These are phyloP conservation scores for Suillus clintonianus DNA, from an alignment of 768 basidiomycete species.

Conservation along the genomic window DNA sequence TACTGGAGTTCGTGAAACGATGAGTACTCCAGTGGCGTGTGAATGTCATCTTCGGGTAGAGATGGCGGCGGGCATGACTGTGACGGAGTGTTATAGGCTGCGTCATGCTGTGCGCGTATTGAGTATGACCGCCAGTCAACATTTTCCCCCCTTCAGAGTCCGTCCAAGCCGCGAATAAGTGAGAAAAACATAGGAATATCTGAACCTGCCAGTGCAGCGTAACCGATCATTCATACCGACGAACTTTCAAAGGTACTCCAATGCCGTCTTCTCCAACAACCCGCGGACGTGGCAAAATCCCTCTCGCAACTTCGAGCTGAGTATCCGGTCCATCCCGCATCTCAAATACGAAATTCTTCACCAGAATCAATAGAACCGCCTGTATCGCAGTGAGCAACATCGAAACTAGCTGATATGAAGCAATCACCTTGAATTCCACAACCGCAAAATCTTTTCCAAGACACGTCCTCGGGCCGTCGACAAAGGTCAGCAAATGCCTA, in stretches of 20 bases:
- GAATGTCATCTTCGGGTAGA: too few species aligned
- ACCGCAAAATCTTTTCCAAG: slow-evolving; percentile 31
- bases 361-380: slow-evolving; percentile 24
- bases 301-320: slow-evolving; percentile 21
- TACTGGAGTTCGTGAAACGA: background rate
- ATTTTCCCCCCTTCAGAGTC: too few species aligned
- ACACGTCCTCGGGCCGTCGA: slow-evolving; percentile 30
- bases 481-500: slow-evolving; percentile 28
- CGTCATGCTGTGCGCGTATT: too few species aligned
- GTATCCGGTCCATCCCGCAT: slow-evolving; percentile 41
- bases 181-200: too few species aligned
- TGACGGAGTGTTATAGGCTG: too few species aligned
- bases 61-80: too few species aligned
- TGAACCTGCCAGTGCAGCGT: too few species aligned
- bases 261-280: slow-evolving; percentile 20
- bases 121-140: too few species aligned
- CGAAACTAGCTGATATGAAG: background rate
- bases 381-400: background rate
- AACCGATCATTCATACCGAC: slow-evolving; percentile 17
- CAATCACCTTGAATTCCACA: slow-evolving; percentile 26
- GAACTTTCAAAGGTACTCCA: slow-evolving; percentile 19
- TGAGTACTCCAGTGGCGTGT: too few species aligned
- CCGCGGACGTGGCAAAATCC: slow-evolving; percentile 38
- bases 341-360: slow-evolving; percentile 37
- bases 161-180: too few species aligned